Conservation (phyloP, 2,329 filamentous ascomycete genomes). For the Aspergillus carbonarius region DNA sequence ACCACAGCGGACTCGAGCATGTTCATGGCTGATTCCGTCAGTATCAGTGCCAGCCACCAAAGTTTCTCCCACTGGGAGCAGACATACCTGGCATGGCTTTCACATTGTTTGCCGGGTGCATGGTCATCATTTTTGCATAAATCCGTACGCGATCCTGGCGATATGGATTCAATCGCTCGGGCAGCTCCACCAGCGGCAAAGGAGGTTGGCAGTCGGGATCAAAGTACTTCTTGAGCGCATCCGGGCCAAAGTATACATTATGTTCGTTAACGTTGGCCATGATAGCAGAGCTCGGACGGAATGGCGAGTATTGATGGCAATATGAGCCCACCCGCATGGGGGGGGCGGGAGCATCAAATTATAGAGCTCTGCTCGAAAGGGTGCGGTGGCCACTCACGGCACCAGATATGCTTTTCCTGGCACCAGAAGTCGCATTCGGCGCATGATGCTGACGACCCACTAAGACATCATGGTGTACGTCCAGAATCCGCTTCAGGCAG, state of each 20-base stretch:
- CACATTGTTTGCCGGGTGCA: constrained; percentile 64
- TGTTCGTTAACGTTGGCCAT: constrained; percentile 36
- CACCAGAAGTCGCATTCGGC: background rate
- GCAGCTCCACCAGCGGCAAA: constrained; percentile 62
- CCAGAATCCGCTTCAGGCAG: background rate
- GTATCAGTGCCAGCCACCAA: background rate
- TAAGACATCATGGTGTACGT: background rate
- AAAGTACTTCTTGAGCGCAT: constrained; percentile 60
- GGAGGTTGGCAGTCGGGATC: constrained; percentile 59
- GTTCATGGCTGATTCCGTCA: constrained; percentile 46
- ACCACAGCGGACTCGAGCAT: constrained; percentile 48
- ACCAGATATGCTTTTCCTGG: background rate
- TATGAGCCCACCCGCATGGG: background rate
- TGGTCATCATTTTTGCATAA: constrained; percentile 66
- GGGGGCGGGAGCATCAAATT: constrained; percentile 10
- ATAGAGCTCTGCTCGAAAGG: constrained; percentile 4
- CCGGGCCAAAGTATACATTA: constrained; percentile 60
- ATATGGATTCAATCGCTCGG: constrained; percentile 57
- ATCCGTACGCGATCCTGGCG: constrained; percentile 59
- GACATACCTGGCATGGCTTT: constrained; percentile 56
- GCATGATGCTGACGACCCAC: background rate
- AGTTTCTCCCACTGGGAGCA: background rate
- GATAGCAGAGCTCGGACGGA: background rate
- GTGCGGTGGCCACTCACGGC: background rate
- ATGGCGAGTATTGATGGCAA: background rate